These are phyloP conservation scores for Gryganskiella cystojenkinii DNA, from an alignment of 192 early-diverging fungal genomes.

Conservation along the genomic window DNA sequence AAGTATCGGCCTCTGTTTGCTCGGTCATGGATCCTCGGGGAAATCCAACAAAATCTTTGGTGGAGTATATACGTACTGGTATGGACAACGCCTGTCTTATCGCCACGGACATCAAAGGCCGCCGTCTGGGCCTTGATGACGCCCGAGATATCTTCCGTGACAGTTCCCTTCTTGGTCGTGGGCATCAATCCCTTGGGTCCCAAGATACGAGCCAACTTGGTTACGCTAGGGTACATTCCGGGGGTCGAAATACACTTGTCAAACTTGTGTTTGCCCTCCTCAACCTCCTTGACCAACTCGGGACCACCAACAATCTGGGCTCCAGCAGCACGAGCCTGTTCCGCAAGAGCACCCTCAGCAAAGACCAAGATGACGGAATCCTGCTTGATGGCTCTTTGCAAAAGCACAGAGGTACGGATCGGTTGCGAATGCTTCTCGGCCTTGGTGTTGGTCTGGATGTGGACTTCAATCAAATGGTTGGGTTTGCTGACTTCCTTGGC, in stretches of 20 bases:
- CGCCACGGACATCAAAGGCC: constrained; percentile 80
- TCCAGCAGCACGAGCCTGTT: constrained; percentile 83
- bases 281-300: constrained; percentile 81
- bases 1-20: background rate
- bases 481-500: constrained; percentile 78
- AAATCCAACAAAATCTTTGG: background rate
- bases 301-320: constrained; percentile 87
- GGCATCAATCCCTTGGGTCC: constrained; percentile 99
- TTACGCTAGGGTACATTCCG: constrained; percentile 87
- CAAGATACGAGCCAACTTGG: constrained; percentile 88
- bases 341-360: constrained; percentile 86
- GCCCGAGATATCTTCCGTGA: constrained; percentile 78
- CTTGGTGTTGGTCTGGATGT: constrained; percentile 70
- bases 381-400: constrained; percentile 74
- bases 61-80: constrained; percentile 49
- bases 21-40: constrained; percentile 42
- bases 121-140: constrained; percentile 73
- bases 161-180: constrained; percentile 85
- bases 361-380: constrained; percentile 81
- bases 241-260: constrained; percentile 91
- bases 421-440: constrained; percentile 84
- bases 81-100: constrained; percentile 79
- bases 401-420: constrained; percentile 80
- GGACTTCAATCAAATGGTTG: constrained; percentile 70
- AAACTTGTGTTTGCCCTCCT: constrained; percentile 64